Base-by-base conservation (phyloP, 1,284 basidiomycete species). In the Trichosporon asahii region DNA sequence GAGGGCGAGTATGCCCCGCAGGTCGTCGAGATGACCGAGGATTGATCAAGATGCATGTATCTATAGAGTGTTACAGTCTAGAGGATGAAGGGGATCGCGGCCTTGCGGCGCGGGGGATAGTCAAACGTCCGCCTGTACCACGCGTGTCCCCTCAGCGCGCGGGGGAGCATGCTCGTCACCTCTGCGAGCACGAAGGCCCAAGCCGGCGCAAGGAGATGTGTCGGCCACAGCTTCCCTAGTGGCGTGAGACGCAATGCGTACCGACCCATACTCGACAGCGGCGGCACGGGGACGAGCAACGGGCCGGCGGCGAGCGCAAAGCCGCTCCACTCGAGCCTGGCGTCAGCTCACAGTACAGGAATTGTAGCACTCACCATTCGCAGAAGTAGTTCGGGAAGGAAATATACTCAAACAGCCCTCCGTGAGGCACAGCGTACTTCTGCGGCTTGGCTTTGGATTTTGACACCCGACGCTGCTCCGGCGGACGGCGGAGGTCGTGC, bases 321-420 rank as follows among this genome's bases (percentile, higher is more conserved):
- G 9, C 90, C 91, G 9, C 88, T 77, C 92, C 92, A 95, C 82
- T 95, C 93, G 67, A 90, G 75, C 92, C 92, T 83, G 68, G 2
- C 1, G 40, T 68, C 21, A 66, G 68, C 25, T 35, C 15, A 25
- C 9, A 1, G 25, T 29, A 9, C 5, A 6, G 27, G 21, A 2
- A n/a, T n/a, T 15, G 25, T 53, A 27, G 6, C 3, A 33, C 57
- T 66, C 65, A 84, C 83, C 85, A 97, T 82, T 96, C 94, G 83
- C 91, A 94, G 65, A 94, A 85, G 82, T 97, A 97, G 83, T 97
- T 95, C 1, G 95, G 94, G 83, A 90, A 95, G n/a, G 93, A 93
- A 74, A 97, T 86, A 78, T 87, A 89, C 64, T 82, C 78, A 85
- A 92, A 97, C 35, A 96, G 84, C 3, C 89, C 89, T 0, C 94